Evolutionary conservation across 2,329 filamentous ascomycete species (phyloP), one percentile per base, ranked within the genome.

Genomic region (Orbilia oligospora): DNA sequence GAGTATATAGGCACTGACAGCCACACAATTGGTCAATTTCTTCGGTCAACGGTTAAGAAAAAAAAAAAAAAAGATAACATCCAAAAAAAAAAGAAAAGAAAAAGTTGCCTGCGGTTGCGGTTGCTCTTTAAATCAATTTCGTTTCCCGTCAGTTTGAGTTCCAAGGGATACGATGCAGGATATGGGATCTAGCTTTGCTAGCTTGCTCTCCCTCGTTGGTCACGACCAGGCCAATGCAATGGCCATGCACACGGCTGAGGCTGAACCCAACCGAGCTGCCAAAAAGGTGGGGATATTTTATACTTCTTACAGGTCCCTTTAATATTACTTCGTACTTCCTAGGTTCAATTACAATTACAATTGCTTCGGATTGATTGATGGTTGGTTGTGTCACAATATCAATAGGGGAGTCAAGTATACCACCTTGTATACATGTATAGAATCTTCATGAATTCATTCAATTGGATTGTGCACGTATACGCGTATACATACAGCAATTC

Each of bases 161-260:
- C 27, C 53, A 44, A 61, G 56, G 36, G 33, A 61, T 18, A 4
- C 30, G 20, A n/a, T 30, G 30, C 30, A 30, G 30, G 30, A n/a
- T n/a, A 30, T 30, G 30, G 30, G 30, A 30, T 30, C 30, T 30
- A 36, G 33, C 27, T 36, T n/a, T 12, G 9, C 33, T 36, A 12
- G 27, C 27, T 36, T 6, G 33, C 33, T 36, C 33, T 36, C 33
- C 33, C 33, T 36, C 33, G 33, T 36, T 30, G 27, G 27, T 6
- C 27, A 30, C 6, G 27, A n/a, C n/a, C n/a, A n/a, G n/a, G n/a
- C n/a, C n/a, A n/a, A n/a, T n/a, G n/a, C n/a, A n/a, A n/a, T n/a
- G n/a, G n/a, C n/a, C n/a, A n/a, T n/a, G 27, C 27, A 18, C 56
- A 71, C 68, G 68, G 68, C 56, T 71, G 68, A 71, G 68, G 68